These are phyloP conservation scores for Verticillium isaacii DNA, from an alignment of 2,329 filamentous ascomycete species.

Conservation along the genomic window DNA sequence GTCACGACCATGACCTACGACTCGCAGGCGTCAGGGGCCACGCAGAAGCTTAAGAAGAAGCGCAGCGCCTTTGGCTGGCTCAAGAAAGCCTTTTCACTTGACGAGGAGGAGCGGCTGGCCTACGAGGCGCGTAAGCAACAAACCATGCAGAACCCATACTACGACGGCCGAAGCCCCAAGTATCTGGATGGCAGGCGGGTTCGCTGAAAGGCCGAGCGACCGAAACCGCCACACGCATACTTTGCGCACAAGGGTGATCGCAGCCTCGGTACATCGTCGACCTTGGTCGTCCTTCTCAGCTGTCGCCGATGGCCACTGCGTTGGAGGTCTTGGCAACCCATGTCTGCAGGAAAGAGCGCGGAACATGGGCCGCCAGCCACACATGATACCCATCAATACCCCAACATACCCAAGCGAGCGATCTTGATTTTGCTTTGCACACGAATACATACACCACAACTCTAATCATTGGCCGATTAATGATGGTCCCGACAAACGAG, in stretches of 20 bases:
- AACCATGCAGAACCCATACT: conserved; percentile 41
- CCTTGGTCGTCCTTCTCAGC: neutral
- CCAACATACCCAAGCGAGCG: conserved; percentile 2
- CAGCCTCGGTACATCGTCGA: neutral
- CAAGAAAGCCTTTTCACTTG: conserved; percentile 62
- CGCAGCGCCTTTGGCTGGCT: conserved; percentile 64
- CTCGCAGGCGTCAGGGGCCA: conserved; percentile 23
- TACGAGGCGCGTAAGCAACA: conserved; percentile 52
- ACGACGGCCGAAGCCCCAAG: conserved; percentile 43
- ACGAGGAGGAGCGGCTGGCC: conserved; percentile 56
- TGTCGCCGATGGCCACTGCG: neutral
- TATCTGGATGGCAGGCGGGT: conserved; percentile 54
- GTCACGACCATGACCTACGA: conserved; percentile 43
- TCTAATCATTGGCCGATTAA: neutral
- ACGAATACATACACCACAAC: neutral
- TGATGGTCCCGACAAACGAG: neutral
- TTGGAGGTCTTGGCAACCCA: neutral
- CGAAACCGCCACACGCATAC: too few relatives aligned
- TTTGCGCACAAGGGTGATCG: too few relatives aligned
- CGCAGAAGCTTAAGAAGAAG: conserved; percentile 57
- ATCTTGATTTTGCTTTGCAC: conserved; percentile 3
- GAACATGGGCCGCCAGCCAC: neutral
- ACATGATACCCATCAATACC: conserved; percentile 2
- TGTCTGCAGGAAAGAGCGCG: neutral
- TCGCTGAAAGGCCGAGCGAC: conserved; percentile 14